A percentile compares a stretch with the other conserved stretches of the same genome.
Evolutionary conservation across 2,329 filamentous ascomycete species (phyloP).

Genomic region (Alternaria hordeiaustralica): DNA sequence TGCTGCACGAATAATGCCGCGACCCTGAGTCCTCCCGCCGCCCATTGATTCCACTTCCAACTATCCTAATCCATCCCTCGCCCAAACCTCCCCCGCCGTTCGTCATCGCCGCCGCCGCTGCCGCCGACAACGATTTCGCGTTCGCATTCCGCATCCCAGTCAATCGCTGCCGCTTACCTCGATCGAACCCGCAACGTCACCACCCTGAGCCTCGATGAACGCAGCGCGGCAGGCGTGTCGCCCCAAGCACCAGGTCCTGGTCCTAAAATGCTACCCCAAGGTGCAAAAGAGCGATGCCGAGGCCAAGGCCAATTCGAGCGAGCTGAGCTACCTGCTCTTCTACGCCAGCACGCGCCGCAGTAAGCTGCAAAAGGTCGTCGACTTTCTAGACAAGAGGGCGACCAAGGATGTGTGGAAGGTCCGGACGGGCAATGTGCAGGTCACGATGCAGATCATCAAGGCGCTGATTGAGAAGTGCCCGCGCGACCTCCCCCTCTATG

Average conservation of each 20-base stretch:
- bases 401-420: constrained; percentile 88
- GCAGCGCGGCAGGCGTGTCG: constrained; percentile 69
- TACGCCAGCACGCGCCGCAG: constrained; percentile 93
- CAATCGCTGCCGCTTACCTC: constrained; percentile 7
- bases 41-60: not conserved
- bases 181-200: constrained; percentile 3
- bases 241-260: constrained; percentile 94
- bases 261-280: constrained; percentile 94
- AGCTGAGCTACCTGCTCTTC: constrained; percentile 95
- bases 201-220: constrained; percentile 54
- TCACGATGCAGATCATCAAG: constrained; percentile 90
- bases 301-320: constrained; percentile 94
- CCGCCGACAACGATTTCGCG: not conserved
- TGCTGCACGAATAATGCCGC: constrained; percentile 4
- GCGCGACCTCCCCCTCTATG: constrained; percentile 88
- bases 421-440: constrained; percentile 90
- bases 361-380: constrained; percentile 95
- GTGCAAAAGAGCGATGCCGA: constrained; percentile 86
- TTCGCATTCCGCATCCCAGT: not conserved
- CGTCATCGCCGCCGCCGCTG: constrained; percentile 3
- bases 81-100: not conserved
- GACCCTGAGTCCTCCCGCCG: not conserved
- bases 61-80: not conserved
- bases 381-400: constrained; percentile 93
- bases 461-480: constrained; percentile 92